phyloP scores from a whole-genome alignment of 2,329 filamentous ascomycete species.

The Fonsecaea monophora region DNA sequence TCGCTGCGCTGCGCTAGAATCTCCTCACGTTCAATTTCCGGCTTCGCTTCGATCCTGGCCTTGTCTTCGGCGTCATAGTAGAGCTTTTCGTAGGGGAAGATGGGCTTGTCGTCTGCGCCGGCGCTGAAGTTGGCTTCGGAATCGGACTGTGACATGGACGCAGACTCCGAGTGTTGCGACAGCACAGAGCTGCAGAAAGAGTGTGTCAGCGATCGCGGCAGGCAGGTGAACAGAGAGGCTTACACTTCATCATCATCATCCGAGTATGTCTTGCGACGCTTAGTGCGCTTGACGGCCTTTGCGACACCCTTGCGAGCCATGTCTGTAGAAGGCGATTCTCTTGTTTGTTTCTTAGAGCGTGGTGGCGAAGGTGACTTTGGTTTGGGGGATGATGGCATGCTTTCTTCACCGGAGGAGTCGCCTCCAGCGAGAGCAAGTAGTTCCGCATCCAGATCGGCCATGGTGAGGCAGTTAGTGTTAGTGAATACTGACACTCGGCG shows the following conservation, averaged over 20 bases:
- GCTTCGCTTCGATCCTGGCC: slow-evolving; percentile 79
- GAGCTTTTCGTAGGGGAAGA: slow-evolving; percentile 84
- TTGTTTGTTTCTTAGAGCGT: slow-evolving; percentile 51
- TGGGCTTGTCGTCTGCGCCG: slow-evolving; percentile 58
- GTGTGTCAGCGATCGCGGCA: slow-evolving; percentile 16
- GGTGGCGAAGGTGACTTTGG: slow-evolving; percentile 62
- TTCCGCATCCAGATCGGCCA: slow-evolving; percentile 93
- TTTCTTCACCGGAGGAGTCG: slow-evolving; percentile 62
- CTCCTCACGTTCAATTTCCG: slow-evolving; percentile 89
- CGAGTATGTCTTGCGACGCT: slow-evolving; percentile 62
- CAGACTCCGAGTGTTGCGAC: slow-evolving; percentile 77
- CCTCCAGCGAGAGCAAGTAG: slow-evolving; percentile 90
- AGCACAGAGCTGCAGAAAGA: slow-evolving; percentile 66
- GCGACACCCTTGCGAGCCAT: slow-evolving; percentile 57
- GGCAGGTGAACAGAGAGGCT: slow-evolving; percentile 47
- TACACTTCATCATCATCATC: slow-evolving; percentile 84
- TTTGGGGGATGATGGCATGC: slow-evolving; percentile 63
- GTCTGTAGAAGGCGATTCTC: slow-evolving; percentile 51
- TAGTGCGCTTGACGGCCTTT: slow-evolving; percentile 53
- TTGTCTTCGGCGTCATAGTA: slow-evolving; percentile 78
- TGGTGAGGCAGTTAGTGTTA: slow-evolving; percentile 48
- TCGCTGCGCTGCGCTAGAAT: slow-evolving; percentile 86
- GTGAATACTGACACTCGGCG: neutral
- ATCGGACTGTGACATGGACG: slow-evolving; percentile 87
- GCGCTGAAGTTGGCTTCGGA: slow-evolving; percentile 72